Conservation (phyloP, 176 grass and related monocot genomes). For the Juncus inflexus region DNA sequence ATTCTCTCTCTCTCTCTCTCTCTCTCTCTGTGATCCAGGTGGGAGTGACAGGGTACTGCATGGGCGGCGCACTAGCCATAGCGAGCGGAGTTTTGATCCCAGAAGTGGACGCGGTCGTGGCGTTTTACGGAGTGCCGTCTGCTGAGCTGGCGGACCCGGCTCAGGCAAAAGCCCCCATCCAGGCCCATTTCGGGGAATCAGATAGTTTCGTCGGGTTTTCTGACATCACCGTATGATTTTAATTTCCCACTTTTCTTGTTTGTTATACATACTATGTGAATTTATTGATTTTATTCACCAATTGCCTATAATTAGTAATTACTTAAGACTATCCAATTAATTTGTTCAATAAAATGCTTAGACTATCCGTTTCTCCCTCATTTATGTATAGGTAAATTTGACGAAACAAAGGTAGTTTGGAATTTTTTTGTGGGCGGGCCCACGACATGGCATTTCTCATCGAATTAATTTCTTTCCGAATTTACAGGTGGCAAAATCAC, state of each 20-base stretch:
- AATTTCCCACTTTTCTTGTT: not conserved
- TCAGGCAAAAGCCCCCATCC: slow-evolving; percentile 76
- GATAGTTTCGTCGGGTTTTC: slow-evolving; percentile 83
- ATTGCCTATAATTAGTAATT: not conserved
- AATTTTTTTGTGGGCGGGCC: too few relatives aligned
- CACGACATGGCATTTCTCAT: too few relatives aligned
- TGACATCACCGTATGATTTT: slow-evolving; percentile 65
- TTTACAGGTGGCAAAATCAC: slow-evolving; percentile 73
- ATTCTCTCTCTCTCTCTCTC: too few relatives aligned
- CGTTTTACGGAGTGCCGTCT: slow-evolving; percentile 84
- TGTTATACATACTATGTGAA: too few relatives aligned
- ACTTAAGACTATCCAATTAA: not conserved
- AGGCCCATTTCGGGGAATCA: slow-evolving; percentile 86
- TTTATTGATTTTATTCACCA: not conserved
- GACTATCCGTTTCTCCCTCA: too few relatives aligned
- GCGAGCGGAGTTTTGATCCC: slow-evolving; percentile 85
- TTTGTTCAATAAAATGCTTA: not conserved
- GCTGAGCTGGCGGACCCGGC: slow-evolving; percentile 75
- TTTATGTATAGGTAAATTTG: not conserved
- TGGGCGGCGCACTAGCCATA: slow-evolving; percentile 89
- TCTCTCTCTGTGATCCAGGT: slow-evolving; percentile 28
- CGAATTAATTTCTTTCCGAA: too few relatives aligned
- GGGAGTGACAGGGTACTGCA: slow-evolving; percentile 92
- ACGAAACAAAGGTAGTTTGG: not conserved
- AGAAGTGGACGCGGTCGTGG: slow-evolving; percentile 86